A percentile compares a stretch with the other conserved stretches of the same genome.
phyloP scores from a whole-genome alignment of 129 eudicot genomes.

The Escallonia rubra region DNA sequence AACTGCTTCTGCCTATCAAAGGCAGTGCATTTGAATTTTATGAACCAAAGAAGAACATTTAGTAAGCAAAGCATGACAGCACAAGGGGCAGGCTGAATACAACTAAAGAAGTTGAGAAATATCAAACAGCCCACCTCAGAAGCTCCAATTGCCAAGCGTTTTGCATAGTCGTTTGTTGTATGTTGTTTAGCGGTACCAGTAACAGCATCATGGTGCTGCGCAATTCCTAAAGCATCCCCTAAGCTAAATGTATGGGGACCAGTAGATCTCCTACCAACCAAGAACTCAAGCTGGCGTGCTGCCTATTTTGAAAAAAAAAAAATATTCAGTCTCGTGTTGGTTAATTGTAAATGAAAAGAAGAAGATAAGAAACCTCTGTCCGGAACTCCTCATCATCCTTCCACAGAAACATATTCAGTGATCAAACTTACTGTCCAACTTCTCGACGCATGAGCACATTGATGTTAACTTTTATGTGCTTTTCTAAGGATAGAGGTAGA shows the following conservation, averaged over 20 bases:
- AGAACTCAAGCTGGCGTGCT: conserved; percentile 84
- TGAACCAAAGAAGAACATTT: conserved; percentile 3
- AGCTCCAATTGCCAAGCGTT: conserved; percentile 88
- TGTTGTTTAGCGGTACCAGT: conserved; percentile 89
- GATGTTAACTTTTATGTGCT: no score
- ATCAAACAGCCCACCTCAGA: conserved; percentile 39
- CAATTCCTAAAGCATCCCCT: conserved; percentile 89
- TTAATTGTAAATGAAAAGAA: no score
- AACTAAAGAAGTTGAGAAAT: conserved; percentile 5
- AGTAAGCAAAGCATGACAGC: background rate
- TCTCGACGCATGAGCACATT: no score
- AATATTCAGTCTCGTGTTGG: background rate
- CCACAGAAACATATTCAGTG: no score
- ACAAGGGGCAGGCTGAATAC: background rate
- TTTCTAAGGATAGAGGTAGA: no score
- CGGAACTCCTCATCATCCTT: no score
- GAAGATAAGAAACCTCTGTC: no score
- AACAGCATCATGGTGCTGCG: conserved; percentile 93
- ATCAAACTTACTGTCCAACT: no score
- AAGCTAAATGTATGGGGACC: conserved; percentile 52
- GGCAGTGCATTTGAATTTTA: background rate
- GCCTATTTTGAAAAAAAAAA: conserved; percentile 38
- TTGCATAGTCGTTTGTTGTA: conserved; percentile 80
- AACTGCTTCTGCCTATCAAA: conserved; percentile 58
- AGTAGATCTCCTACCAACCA: conserved; percentile 47